These are phyloP conservation scores for Rhododendron molle DNA, from an alignment of 148 eudicot genomes.

Conservation along the genomic window DNA sequence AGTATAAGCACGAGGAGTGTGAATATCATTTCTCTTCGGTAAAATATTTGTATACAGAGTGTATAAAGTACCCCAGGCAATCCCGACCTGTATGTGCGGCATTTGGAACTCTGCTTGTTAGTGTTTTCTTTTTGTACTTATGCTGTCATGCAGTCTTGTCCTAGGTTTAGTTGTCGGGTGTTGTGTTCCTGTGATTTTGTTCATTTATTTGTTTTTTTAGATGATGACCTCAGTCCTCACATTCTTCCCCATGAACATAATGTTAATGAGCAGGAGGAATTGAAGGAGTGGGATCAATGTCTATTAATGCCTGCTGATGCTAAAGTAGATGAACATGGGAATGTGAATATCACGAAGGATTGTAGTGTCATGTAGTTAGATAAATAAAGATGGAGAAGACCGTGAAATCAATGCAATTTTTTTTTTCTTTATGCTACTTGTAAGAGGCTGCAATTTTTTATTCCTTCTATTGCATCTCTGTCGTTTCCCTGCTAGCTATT, in stretches of 20 bases:
- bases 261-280: conserved; percentile 57
- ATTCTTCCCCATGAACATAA: background rate
- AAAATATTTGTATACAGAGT: background rate
- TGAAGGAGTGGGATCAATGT: conserved; percentile 98
- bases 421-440: background rate
- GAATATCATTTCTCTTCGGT: background rate
- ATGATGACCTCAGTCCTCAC: background rate
- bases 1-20: background rate
- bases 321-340: conserved; percentile 82
- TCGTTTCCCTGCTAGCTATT: background rate
- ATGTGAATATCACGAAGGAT: conserved; percentile 63
- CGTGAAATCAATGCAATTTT: conserved; percentile 80
- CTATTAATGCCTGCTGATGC: conserved; percentile 92
- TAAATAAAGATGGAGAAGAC: conserved; percentile 90
- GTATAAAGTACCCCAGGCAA: background rate
- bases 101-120: background rate
- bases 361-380: conserved; percentile 69
- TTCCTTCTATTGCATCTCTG: background rate
- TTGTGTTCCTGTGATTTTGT: background rate
- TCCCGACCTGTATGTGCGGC: background rate
- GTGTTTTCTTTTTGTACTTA: background rate
- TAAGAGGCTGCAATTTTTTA: background rate
- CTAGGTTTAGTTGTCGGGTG: background rate
- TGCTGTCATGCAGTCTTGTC: background rate
- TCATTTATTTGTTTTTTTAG: background rate